A percentile compares a stretch with the other conserved stretches of the same genome.
phyloP scores from a whole-genome alignment of 2,329 filamentous ascomycete species.

The Cordyceps cicadae region DNA sequence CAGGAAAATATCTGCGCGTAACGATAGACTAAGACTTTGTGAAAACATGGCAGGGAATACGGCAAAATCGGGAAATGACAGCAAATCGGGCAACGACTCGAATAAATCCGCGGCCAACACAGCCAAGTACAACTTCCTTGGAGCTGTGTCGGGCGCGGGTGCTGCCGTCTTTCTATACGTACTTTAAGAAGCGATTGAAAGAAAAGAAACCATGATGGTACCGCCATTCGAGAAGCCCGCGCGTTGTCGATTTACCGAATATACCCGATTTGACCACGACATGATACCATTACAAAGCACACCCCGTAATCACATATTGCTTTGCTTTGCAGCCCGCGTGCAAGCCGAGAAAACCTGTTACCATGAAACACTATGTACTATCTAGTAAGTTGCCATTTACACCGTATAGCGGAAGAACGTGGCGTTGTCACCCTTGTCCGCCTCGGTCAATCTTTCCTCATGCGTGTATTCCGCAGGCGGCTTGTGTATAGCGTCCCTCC shows the following conservation, averaged over 20 bases:
- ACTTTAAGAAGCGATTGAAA: conserved; percentile 8
- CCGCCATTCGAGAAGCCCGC: not conserved
- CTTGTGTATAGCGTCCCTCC: conserved; percentile 42
- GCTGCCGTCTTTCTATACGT: conserved; percentile 4
- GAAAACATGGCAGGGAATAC: conserved; percentile 5
- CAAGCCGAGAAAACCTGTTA: not conserved
- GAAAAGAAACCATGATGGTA: conserved; percentile 1
- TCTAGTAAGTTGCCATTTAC: conserved; percentile 20
- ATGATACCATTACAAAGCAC: not conserved
- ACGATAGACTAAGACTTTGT: conserved; percentile 10
- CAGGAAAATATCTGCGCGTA: not conserved
- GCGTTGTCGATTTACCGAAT: not conserved
- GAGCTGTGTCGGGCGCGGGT: conserved; percentile 2
- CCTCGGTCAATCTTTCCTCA: conserved; percentile 44
- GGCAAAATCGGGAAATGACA: not conserved
- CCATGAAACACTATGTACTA: not conserved
- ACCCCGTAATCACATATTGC: conserved; percentile 3
- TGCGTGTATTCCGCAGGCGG: conserved; percentile 40
- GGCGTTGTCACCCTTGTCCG: conserved; percentile 48
- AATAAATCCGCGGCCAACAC: not conserved
- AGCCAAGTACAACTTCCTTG: not conserved
- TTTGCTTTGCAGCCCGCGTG: not conserved
- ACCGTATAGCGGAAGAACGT: conserved; percentile 47
- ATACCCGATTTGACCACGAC: not conserved
- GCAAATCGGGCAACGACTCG: not conserved